phyloP scores from a whole-genome alignment of 805 yeast genomes.

The Zygosaccharomyces siamensis region DNA sequence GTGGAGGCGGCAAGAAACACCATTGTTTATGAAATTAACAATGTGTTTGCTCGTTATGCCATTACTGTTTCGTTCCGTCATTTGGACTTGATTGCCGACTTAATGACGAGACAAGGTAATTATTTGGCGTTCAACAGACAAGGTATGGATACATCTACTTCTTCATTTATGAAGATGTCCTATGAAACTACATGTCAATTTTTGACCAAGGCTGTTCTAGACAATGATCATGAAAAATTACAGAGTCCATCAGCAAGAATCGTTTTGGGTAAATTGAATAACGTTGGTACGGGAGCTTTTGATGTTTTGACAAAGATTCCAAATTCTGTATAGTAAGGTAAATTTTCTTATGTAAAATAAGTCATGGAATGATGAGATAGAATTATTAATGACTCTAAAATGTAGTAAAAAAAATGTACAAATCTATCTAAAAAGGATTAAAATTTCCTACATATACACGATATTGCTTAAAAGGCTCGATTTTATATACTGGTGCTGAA shows the following conservation, averaged over 20 bases:
- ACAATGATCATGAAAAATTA: slow-evolving; percentile 81
- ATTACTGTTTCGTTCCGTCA: slow-evolving; percentile 90
- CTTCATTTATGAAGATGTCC: slow-evolving; percentile 97
- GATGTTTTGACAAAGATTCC: slow-evolving; percentile 56
- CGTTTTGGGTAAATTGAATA: slow-evolving; percentile 84
- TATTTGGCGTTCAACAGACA: slow-evolving; percentile 96
- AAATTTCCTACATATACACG: no score
- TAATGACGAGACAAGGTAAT: slow-evolving; percentile 99
- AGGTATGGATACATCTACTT: slow-evolving; percentile 93
- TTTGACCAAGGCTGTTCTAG: slow-evolving; percentile 91
- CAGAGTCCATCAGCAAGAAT: slow-evolving; percentile 91
- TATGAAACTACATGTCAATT: slow-evolving; percentile 98
- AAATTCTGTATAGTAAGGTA: slow-evolving; percentile 9
- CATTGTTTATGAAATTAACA: slow-evolving; percentile 90
- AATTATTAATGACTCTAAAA: neutral
- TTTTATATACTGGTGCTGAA: no score
- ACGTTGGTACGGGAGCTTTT: slow-evolving; percentile 95
- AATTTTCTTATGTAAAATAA: slow-evolving; percentile 2
- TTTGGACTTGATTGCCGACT: slow-evolving; percentile 93
- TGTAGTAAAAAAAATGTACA: neutral
- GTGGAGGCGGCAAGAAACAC: slow-evolving; percentile 99
- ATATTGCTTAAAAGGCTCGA: no score
- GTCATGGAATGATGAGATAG: slow-evolving; percentile 2
- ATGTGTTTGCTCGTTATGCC: slow-evolving; percentile 94
- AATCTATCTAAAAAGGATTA: no score